A percentile compares a stretch with the other conserved stretches of the same genome.
Evolutionary conservation across 2,329 filamentous ascomycete genomes (phyloP).

Genomic region (Alternaria incomplexa): DNA sequence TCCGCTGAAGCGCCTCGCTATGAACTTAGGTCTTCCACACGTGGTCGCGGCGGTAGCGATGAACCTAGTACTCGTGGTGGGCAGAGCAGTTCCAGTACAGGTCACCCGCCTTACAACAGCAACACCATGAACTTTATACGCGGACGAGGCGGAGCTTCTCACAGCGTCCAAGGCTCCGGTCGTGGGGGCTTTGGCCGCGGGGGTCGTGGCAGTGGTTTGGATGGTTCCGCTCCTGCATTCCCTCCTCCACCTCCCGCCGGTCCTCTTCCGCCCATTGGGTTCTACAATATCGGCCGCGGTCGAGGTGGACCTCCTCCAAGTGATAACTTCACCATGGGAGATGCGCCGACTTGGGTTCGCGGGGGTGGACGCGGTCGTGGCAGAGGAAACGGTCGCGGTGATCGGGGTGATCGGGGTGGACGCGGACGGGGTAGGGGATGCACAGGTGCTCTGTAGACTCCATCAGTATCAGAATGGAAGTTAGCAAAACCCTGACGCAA

Average conservation of each 20-base stretch:
- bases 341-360: neutral
- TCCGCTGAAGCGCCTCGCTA: neutral
- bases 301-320: neutral
- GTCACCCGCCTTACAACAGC: neutral
- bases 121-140: neutral
- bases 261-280: neutral
- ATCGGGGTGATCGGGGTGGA: neutral
- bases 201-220: neutral
- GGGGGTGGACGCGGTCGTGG: constrained; percentile 1
- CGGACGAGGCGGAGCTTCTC: neutral
- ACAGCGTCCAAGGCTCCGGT: neutral
- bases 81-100: neutral
- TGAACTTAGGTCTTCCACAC: constrained; percentile 5
- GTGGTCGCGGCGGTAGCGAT: neutral
- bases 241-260: neutral
- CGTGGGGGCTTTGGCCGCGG: neutral
- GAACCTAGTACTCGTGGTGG: neutral
- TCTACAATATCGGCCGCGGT: neutral
- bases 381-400: neutral
- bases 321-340: neutral
- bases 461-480: neutral
- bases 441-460: neutral
- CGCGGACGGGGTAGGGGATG: neutral
- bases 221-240: neutral
- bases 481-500: neutral